Conservation (phyloP, 75 land plant species). For the Larix kaempferi region DNA sequence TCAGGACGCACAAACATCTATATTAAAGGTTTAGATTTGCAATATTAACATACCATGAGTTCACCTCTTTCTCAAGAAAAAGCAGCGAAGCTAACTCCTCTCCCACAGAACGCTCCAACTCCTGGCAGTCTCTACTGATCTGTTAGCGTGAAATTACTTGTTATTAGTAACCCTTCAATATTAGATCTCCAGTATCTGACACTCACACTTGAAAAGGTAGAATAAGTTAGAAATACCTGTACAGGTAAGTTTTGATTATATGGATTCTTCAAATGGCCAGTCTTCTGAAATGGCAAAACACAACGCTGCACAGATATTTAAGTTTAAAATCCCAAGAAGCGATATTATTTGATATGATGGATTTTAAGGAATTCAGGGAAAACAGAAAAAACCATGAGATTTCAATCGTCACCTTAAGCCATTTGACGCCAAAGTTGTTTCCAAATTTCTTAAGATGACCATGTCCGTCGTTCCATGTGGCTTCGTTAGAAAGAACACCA, state of each 20-base stretch:
- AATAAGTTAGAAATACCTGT: not conserved
- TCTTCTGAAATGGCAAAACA: not conserved
- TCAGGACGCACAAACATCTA: too few species aligned
- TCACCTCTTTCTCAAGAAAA: not conserved
- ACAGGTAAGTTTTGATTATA: not conserved
- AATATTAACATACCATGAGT: too few species aligned
- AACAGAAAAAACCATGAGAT: too few species aligned
- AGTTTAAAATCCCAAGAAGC: not conserved
- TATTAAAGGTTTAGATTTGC: too few species aligned
- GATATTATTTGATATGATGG: not conserved
- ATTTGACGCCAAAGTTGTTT: not conserved
- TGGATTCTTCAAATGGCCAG: not conserved
- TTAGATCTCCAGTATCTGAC: too few species aligned
- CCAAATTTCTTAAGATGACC: not conserved
- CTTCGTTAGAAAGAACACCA: not conserved
- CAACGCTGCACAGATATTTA: not conserved
- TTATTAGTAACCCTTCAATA: too few species aligned
- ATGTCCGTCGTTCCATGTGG: not conserved
- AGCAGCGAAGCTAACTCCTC: not conserved
- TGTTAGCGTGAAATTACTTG: not conserved
- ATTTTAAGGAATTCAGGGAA: not conserved
- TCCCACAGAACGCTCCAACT: not conserved
- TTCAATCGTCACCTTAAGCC: not conserved
- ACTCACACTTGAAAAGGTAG: not conserved
- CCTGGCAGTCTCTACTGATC: slow-evolving; percentile 2